Conservation (phyloP, 768 basidiomycete genomes). For the Scleroderma citrinum region DNA sequence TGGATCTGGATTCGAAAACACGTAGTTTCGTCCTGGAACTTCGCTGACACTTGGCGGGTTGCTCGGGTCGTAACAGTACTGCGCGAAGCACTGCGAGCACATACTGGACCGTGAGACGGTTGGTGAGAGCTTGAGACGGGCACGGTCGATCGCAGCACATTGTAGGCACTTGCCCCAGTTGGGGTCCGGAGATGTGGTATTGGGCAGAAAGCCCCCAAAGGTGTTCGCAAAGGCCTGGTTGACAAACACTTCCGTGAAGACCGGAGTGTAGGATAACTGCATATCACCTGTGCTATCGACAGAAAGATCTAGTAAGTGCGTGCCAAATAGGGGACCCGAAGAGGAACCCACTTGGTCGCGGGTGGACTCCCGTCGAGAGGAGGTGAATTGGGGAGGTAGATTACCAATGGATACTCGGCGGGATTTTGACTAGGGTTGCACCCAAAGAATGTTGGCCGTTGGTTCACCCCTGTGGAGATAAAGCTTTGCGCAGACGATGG, state of each 20-base stretch:
- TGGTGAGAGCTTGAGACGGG: conserved; percentile 36
- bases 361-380: conserved; percentile 56
- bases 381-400: conserved; percentile 77
- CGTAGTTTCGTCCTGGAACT: conserved; percentile 34
- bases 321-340: not conserved
- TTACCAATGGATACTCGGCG: conserved; percentile 57
- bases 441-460: conserved; percentile 74
- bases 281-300: conserved; percentile 48
- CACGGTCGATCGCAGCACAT: conserved; percentile 58
- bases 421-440: conserved; percentile 50
- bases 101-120: conserved; percentile 34
- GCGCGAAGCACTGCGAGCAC: conserved; percentile 57
- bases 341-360: conserved; percentile 50
- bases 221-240: conserved; percentile 53
- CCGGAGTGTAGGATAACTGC: conserved; percentile 51
- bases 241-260: conserved; percentile 52
- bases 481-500: conserved; percentile 48
- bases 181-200: conserved; percentile 49
- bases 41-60: conserved; percentile 52
- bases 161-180: conserved; percentile 53
- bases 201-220: conserved; percentile 55
- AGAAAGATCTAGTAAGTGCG: conserved; percentile 4
- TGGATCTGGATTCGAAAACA: conserved; percentile 52
- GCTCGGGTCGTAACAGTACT: conserved; percentile 51
- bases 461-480: conserved; percentile 54